Base-by-base conservation (phyloP, 2,329 filamentous ascomycete species). In the Aspergillus sp. region DNA sequence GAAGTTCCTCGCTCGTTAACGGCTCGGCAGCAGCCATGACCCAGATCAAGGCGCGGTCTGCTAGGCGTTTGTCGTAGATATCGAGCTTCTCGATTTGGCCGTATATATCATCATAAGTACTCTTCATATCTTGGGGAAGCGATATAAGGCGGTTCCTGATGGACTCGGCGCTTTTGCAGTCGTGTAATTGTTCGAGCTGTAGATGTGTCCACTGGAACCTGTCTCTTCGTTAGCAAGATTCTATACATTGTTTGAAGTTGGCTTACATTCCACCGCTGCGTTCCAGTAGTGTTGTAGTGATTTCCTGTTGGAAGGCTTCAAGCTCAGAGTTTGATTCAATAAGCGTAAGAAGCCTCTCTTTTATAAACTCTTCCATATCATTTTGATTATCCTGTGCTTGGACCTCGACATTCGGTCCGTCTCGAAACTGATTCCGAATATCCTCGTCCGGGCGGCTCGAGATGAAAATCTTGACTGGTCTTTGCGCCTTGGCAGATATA, bases 361-460 rank as follows among this genome's bases (percentile, higher is more conserved):
- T 10, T 6, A 58, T 22, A 22, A 52, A 60, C 36, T 41, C 54
- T 13, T 50, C 17, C 19, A 61, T 57, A 30, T 61, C 59, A 4
- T 42, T 35, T 10, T 53, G 42, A 26, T 60, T 62, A 22, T 60
- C 50, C 4, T 22, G 48, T 4, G 58, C 54, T 2, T 11, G 16
- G 14, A 82, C 52, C 74, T 75, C 2, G 77, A 80, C 1, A 73
- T 82, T 1, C 72, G 73, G 9, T 79, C 77, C 42, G 78, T 78
- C 1, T 68, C 42, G 81, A 35, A 70, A 61, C 1, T 48, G 55
- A 10, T 41, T 36, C 24, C 52, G 50, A 24, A 71, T 66, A 49
- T 69, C 66, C 4, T 20, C 32, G 35, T 70, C 66, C 6, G 62
- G 66, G 0, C 68, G 59, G 50, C 69, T 68, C 0, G 68, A 68